phyloP scores from a whole-genome alignment of 495 filamentous ascomycete species.

The Daldinia caldariorum region DNA sequence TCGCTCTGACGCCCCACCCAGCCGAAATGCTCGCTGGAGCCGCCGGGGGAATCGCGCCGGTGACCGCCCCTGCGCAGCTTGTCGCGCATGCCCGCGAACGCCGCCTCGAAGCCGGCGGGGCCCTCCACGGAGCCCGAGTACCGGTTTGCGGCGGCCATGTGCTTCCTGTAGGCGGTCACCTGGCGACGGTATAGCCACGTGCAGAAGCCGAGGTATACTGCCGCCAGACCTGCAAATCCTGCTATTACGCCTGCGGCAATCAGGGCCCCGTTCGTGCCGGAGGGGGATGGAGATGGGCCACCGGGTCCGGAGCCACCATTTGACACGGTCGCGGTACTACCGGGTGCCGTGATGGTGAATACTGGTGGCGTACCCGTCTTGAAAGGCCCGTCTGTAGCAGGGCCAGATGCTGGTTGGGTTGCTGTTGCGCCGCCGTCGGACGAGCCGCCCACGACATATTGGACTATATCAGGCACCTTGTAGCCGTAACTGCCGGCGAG shows the following conservation, averaged over 20 bases:
- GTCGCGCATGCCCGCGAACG: constrained; percentile 36
- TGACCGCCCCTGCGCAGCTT: constrained; percentile 39
- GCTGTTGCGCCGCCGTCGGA: constrained; percentile 70
- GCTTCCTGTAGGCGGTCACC: constrained; percentile 67
- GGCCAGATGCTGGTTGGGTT: constrained; percentile 68
- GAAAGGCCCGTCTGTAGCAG: constrained; percentile 72
- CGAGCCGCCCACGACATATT: constrained; percentile 70
- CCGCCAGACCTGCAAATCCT: constrained; percentile 65
- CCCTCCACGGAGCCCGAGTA: constrained; percentile 42
- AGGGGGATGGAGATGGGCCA: constrained; percentile 6
- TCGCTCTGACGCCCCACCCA: constrained; percentile 51
- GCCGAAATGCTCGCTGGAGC: constrained; percentile 46
- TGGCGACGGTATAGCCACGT: constrained; percentile 74
- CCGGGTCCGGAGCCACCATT: constrained; percentile 31
- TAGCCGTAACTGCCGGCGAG: constrained; percentile 70
- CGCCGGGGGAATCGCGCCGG: constrained; percentile 36
- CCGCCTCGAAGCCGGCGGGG: constrained; percentile 7
- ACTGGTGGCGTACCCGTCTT: constrained; percentile 71
- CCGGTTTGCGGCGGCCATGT: constrained; percentile 66
- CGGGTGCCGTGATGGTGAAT: constrained; percentile 70
- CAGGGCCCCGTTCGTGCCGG: constrained; percentile 63
- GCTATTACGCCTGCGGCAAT: constrained; percentile 73
- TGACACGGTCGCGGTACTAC: constrained; percentile 65
- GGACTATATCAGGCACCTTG: constrained; percentile 67
- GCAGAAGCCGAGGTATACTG: constrained; percentile 74